A percentile compares a stretch with the other conserved stretches of the same genome.
Conservation (phyloP, 164 flowering plant genomes). For the Malania oleifera region DNA sequence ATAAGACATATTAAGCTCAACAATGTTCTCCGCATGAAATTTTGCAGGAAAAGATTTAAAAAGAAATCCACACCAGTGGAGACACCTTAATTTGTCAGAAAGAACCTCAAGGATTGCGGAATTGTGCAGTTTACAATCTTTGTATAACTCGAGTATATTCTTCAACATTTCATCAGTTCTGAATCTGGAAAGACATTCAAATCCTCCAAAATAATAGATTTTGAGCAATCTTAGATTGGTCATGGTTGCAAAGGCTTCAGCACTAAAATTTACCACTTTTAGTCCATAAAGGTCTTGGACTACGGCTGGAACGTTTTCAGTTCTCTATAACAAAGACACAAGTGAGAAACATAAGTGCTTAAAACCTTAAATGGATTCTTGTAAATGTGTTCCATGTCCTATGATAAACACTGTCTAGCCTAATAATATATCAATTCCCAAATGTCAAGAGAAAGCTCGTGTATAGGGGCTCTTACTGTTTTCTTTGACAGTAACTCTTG, state of each 20-base stretch:
- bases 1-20: constrained; percentile 11
- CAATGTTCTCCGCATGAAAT: constrained; percentile 8
- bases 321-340: constrained; percentile 8
- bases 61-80: constrained; percentile 18
- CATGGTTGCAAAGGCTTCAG: constrained; percentile 15
- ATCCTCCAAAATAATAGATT: constrained; percentile 7
- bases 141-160: too few species aligned
- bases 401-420: too few species aligned
- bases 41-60: constrained; percentile 12
- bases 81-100: too few species aligned
- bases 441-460: not conserved
- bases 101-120: too few species aligned
- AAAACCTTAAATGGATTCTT: too few species aligned
- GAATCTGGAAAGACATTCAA: not conserved
- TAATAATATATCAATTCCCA: too few species aligned
- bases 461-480: not conserved
- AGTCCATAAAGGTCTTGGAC: not conserved
- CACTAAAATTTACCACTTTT: not conserved
- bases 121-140: too few species aligned
- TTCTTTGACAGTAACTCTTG: constrained; percentile 2
- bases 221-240: constrained; percentile 14
- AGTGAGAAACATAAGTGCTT: not conserved
- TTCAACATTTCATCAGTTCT: too few species aligned
- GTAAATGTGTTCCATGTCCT: not conserved
- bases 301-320: not conserved